Conservation (phyloP, 345 rosid species). For the Pseudoturritis turrita region DNA sequence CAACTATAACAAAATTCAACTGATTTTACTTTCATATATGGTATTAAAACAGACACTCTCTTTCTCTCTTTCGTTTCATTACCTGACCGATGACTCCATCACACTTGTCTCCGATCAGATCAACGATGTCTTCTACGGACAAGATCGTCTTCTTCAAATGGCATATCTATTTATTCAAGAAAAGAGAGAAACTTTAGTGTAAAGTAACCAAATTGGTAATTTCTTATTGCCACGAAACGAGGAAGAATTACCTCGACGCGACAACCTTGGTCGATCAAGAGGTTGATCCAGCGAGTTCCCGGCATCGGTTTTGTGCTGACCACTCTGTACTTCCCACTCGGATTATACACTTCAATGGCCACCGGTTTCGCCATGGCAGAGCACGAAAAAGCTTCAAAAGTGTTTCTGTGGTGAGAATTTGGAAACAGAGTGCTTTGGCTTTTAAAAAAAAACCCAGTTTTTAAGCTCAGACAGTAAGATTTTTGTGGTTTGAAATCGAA, state of each 20-base stretch:
- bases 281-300: slow-evolving; percentile 98
- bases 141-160: slow-evolving; percentile 89
- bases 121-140: slow-evolving; percentile 87
- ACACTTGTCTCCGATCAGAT: slow-evolving; percentile 81
- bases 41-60: neutral
- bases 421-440: neutral
- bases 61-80: slow-evolving; percentile 2
- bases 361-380: slow-evolving; percentile 82
- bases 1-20: slow-evolving; percentile 41
- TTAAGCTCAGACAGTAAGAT: neutral
- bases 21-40: neutral
- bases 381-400: neutral
- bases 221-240: neutral
- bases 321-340: slow-evolving; percentile 88
- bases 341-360: slow-evolving; percentile 86
- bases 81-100: slow-evolving; percentile 98
- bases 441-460: neutral
- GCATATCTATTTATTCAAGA: slow-evolving; percentile 53
- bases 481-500: slow-evolving; percentile 23
- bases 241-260: slow-evolving; percentile 68
- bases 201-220: neutral
- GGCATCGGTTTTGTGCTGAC: slow-evolving; percentile 97
- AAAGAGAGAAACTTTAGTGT: neutral
- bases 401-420: slow-evolving; percentile 6
- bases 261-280: slow-evolving; percentile 81